phyloP scores from a whole-genome alignment of 371 early-diverging fungal species.

The Mucor irregularis region DNA sequence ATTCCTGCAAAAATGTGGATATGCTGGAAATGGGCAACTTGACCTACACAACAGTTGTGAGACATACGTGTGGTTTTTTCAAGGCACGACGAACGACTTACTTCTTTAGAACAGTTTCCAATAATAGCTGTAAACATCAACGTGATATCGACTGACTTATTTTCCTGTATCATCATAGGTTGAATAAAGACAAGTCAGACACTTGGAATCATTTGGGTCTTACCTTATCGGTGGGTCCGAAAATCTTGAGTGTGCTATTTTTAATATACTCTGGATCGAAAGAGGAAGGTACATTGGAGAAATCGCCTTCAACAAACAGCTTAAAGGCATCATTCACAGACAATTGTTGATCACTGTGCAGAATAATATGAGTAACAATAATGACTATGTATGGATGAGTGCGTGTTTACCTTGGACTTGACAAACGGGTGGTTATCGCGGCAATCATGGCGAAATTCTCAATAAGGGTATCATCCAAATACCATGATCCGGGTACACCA shows the following conservation, averaged over 20 bases:
- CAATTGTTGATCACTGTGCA: constrained; percentile 11
- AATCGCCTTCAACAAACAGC: constrained; percentile 15
- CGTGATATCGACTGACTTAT: constrained; percentile 19
- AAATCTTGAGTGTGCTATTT: background rate
- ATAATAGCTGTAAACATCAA: constrained; percentile 38
- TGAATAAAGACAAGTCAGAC: too few species aligned
- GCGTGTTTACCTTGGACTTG: constrained; percentile 11
- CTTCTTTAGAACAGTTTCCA: constrained; percentile 36
- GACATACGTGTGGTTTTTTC: too few species aligned
- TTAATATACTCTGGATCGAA: background rate
- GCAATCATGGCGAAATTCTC: constrained; percentile 17
- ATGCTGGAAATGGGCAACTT: constrained; percentile 41
- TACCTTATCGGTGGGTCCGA: background rate
- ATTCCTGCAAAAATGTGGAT: constrained; percentile 33
- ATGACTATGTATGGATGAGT: too few species aligned
- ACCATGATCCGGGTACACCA: constrained; percentile 10
- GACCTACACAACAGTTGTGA: constrained; percentile 33
- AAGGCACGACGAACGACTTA: constrained; percentile 11
- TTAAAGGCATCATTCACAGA: constrained; percentile 6
- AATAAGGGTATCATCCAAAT: constrained; percentile 15
- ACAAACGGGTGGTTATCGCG: constrained; percentile 21
- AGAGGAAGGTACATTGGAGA: background rate
- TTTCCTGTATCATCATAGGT: background rate
- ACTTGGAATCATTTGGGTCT: too few species aligned
- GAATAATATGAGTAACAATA: background rate